These are phyloP conservation scores for Cercospora sp. DNA, from an alignment of 2,329 filamentous ascomycete genomes.

Conservation along the genomic window DNA sequence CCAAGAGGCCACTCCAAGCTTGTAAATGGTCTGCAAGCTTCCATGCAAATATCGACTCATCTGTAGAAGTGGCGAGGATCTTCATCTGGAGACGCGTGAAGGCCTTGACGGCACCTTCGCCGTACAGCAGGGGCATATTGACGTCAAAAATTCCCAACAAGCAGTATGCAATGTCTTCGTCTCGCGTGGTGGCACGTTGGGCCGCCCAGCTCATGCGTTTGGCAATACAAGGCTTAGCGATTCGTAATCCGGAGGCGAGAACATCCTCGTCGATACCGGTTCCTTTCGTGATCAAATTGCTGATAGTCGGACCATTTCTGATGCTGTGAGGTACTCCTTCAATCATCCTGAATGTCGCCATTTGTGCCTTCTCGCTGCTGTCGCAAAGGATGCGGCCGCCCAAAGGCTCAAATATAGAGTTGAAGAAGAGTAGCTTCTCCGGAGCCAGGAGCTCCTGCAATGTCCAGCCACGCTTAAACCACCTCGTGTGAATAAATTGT, in stretches of 20 bases:
- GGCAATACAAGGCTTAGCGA: constrained; percentile 11
- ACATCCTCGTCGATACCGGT: constrained; percentile 14
- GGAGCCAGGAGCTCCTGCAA: constrained; percentile 21
- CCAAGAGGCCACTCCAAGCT: background rate
- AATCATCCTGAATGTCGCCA: background rate
- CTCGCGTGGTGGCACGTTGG: constrained; percentile 20
- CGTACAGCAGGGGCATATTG: constrained; percentile 38
- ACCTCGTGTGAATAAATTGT: constrained; percentile 14
- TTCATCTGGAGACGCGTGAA: constrained; percentile 18
- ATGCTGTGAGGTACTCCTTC: background rate
- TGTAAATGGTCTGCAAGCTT: background rate
- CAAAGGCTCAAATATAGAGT: background rate
- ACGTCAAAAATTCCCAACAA: constrained; percentile 50
- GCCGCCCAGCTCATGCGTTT: constrained; percentile 24
- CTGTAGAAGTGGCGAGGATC: constrained; percentile 10
- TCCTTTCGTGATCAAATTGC: constrained; percentile 8
- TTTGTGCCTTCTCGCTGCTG: background rate
- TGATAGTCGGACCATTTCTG: constrained; percentile 11
- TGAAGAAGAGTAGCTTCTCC: constrained; percentile 16
- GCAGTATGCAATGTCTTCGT: constrained; percentile 50
- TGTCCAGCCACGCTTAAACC: constrained; percentile 28
- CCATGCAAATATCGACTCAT: constrained; percentile 14
- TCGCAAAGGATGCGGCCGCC: background rate
- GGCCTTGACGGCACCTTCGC: constrained; percentile 17
- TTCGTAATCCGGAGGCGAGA: background rate